These are phyloP conservation scores for Elaeis guineensis DNA, from an alignment of 176 grass and related monocot species.

Conservation along the genomic window DNA sequence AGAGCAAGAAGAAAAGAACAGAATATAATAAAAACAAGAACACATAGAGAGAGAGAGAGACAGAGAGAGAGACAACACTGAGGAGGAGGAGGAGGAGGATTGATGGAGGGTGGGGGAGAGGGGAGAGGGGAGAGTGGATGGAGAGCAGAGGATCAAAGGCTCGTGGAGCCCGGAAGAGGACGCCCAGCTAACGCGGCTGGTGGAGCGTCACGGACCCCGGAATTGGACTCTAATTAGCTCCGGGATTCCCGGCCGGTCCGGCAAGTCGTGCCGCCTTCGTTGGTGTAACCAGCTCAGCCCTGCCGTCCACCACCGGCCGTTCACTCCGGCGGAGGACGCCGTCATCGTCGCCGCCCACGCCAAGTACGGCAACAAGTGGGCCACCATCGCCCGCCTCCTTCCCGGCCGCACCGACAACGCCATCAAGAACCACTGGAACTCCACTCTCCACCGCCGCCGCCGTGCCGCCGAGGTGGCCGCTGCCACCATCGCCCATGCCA, in stretches of 20 bases:
- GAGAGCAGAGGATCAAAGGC: conserved; percentile 22
- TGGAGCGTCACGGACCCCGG: conserved; percentile 29
- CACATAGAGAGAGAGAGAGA: too few species aligned
- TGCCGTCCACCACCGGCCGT: conserved; percentile 23
- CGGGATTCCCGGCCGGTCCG: conserved; percentile 19
- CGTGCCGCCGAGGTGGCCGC: background rate
- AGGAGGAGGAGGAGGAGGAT: background rate
- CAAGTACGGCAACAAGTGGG: conserved; percentile 67
- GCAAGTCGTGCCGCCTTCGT: conserved; percentile 44
- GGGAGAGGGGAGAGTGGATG: background rate
- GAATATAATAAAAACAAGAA: too few species aligned
- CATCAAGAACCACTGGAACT: conserved; percentile 99
- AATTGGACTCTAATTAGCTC: conserved; percentile 39
- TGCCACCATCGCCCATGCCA: background rate
- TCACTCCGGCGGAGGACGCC: conserved; percentile 26
- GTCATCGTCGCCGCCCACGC: conserved; percentile 25
- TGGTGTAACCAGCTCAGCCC: conserved; percentile 52
- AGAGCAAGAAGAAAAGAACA: too few species aligned
- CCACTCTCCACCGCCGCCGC: conserved; percentile 42
- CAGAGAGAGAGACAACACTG: background rate
- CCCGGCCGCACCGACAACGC: conserved; percentile 94
- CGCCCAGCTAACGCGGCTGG: conserved; percentile 25
- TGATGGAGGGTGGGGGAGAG: background rate
- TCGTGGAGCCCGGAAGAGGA: conserved; percentile 50
- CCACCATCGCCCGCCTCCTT: conserved; percentile 73